Evolutionary conservation across 176 grass and related monocot species (phyloP).

Genomic region (Olyra latifolia): DNA sequence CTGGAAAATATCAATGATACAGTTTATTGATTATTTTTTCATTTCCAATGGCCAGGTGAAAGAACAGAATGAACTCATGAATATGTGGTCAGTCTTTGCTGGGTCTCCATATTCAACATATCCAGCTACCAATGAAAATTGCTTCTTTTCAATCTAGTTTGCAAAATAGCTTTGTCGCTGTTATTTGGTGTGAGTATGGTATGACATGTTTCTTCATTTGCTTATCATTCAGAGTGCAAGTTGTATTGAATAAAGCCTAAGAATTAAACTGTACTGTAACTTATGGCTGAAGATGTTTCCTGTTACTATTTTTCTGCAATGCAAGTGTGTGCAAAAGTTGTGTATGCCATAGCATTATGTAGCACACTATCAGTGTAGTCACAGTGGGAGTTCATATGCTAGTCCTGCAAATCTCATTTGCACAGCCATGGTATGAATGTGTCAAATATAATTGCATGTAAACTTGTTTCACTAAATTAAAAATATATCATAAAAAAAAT

Average conservation of each 20-base stretch:
- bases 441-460: background rate
- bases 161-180: background rate
- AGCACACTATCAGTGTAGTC: background rate
- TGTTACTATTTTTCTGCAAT: background rate
- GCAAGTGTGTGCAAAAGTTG: background rate
- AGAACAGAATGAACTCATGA: constrained; percentile 36
- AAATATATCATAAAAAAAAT: background rate
- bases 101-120: constrained; percentile 1
- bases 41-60: constrained; percentile 28
- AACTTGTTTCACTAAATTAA: background rate
- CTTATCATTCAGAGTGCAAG: background rate
- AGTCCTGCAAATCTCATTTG: background rate
- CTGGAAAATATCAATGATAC: background rate
- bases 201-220: background rate
- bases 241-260: background rate
- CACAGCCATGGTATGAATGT: background rate
- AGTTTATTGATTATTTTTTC: background rate
- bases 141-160: background rate
- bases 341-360: background rate
- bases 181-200: background rate
- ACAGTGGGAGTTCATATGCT: background rate
- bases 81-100: background rate
- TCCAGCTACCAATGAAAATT: background rate
- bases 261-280: background rate
- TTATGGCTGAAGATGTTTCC: background rate